Evolutionary conservation across 345 rosid species (phyloP).

Genomic region (Brassica napus): DNA sequence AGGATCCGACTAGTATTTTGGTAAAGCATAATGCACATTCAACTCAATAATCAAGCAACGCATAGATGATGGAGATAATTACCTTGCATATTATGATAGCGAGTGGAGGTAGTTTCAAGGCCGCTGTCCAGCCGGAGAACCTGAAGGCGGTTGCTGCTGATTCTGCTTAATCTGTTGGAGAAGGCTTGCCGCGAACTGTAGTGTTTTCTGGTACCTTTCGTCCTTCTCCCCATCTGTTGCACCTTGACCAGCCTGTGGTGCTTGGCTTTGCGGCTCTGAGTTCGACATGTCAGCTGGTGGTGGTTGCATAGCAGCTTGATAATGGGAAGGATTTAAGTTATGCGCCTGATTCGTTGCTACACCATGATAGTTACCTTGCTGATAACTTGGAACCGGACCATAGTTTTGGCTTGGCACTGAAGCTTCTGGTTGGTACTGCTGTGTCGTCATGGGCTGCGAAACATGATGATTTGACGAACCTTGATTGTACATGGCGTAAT

Average conservation of each 20-base stretch:
- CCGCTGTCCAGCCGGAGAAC: conserved; percentile 51
- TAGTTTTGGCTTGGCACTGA: conserved; percentile 49
- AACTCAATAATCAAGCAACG: conserved; percentile 8
- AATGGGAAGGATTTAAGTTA: conserved; percentile 50
- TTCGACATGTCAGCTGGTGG: conserved; percentile 48
- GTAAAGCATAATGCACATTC: conserved; percentile 3
- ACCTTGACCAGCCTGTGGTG: conserved; percentile 55
- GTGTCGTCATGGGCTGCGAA: conserved; percentile 51
- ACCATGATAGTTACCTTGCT: conserved; percentile 43
- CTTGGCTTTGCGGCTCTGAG: conserved; percentile 54
- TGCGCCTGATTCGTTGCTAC: conserved; percentile 54
- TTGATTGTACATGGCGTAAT: conserved; percentile 39
- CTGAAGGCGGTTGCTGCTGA: conserved; percentile 50
- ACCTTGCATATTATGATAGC: conserved; percentile 16
- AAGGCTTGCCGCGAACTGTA: conserved; percentile 75
- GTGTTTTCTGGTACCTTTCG: conserved; percentile 87
- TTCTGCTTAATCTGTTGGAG: conserved; percentile 86
- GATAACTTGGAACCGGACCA: conserved; percentile 42
- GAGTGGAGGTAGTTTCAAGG: conserved; percentile 32
- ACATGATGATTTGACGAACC: conserved; percentile 53
- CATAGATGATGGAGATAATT: conserved; percentile 11
- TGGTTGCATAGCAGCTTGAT: conserved; percentile 51
- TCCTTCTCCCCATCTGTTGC: conserved; percentile 70
- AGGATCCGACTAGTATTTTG: background rate
- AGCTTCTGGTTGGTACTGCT: conserved; percentile 60